These are phyloP conservation scores for Ganoderma boninense DNA, from an alignment of 1,284 basidiomycete genomes.

Conservation along the genomic window DNA sequence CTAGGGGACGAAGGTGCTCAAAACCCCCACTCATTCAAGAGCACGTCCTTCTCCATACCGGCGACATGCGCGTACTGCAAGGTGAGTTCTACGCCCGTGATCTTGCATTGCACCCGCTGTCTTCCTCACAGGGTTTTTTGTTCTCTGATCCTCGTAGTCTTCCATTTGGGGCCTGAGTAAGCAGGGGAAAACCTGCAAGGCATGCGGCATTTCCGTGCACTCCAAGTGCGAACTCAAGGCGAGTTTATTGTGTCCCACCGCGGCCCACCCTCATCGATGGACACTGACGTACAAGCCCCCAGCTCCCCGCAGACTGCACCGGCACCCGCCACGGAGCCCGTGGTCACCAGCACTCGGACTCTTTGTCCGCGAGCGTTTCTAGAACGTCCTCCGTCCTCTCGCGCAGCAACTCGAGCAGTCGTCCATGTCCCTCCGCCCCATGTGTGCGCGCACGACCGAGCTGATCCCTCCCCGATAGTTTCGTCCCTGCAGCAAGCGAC, in stretches of 20 bases:
- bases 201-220: conserved; percentile 84
- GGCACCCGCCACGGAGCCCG: conserved; percentile 40
- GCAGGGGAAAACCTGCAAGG: conserved; percentile 83
- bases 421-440: conserved; percentile 11
- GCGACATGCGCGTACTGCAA: conserved; percentile 84
- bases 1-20: conserved; percentile 77
- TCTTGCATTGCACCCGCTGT: neutral
- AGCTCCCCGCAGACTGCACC: conserved; percentile 82
- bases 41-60: conserved; percentile 84
- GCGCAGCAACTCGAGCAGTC: conserved; percentile 40
- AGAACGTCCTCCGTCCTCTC: conserved; percentile 44
- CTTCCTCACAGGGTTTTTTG: neutral
- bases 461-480: conserved; percentile 18
- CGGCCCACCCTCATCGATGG: neutral
- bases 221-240: conserved; percentile 88
- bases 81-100: conserved; percentile 48
- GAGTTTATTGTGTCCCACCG: conserved; percentile 16
- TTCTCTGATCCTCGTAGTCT: conserved; percentile 49
- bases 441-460: neutral
- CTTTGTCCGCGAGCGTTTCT: conserved; percentile 35
- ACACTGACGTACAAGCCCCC: conserved; percentile 1
- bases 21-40: conserved; percentile 82
- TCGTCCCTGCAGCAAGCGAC: conserved; percentile 34
- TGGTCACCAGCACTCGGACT: conserved; percentile 30
- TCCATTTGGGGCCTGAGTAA: conserved; percentile 88